These are phyloP conservation scores for Globisporangium cederbergense DNA, from an alignment of 352 stramenopile genomes.

Conservation along the genomic window DNA sequence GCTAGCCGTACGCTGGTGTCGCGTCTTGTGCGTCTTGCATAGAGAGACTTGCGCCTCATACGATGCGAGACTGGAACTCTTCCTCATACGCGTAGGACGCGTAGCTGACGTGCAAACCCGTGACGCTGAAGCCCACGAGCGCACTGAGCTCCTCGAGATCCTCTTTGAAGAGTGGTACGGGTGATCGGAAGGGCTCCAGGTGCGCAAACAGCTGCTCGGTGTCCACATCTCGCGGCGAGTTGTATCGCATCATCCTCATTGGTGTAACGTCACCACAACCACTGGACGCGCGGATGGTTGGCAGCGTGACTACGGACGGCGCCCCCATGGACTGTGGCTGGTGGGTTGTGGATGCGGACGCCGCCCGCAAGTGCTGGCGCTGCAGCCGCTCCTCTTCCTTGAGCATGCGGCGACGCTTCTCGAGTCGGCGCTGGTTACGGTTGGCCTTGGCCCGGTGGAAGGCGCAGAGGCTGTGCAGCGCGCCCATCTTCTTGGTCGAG, in stretches of 20 bases:
- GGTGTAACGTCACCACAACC: not conserved
- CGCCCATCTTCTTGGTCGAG: conserved; percentile 12
- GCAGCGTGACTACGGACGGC: conserved; percentile 10
- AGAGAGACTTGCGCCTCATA: not conserved
- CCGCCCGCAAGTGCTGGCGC: not conserved
- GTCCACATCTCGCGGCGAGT: conserved; percentile 26
- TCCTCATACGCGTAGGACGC: conserved; percentile 1
- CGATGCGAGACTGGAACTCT: conserved; percentile 8
- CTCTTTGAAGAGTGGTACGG: conserved; percentile 30
- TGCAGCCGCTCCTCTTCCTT: conserved; percentile 16
- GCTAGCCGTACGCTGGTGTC: not conserved
- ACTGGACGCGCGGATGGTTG: not conserved
- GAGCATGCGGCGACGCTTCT: conserved; percentile 13
- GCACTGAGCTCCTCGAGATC: conserved; percentile 37
- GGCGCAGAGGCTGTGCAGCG: conserved; percentile 14
- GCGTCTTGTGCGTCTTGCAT: not conserved
- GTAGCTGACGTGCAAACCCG: conserved; percentile 2
- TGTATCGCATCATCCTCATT: not conserved
- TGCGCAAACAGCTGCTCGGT: conserved; percentile 14
- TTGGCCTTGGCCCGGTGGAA: conserved; percentile 17
- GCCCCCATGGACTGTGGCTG: conserved; percentile 11
- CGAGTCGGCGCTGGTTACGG: conserved; percentile 16
- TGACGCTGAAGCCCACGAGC: conserved; percentile 28
- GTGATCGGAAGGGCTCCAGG: conserved; percentile 34
- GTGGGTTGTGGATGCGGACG: not conserved